Evolutionary conservation across 768 basidiomycete species (phyloP), one percentile per base, ranked within the genome.

Genomic region (Suillus spraguei): DNA sequence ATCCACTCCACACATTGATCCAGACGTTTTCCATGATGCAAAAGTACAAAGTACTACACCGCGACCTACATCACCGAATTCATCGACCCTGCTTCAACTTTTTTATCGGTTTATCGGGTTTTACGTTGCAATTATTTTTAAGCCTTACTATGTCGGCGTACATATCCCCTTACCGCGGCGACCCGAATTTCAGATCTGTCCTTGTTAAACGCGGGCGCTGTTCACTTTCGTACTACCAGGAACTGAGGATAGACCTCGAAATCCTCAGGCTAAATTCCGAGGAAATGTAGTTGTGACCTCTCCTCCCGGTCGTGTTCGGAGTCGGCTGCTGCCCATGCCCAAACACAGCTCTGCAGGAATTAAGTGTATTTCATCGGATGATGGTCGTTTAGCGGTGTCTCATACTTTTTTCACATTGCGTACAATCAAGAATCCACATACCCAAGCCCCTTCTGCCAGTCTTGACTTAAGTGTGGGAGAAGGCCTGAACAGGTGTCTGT

Each of bases 31-130:
- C 46, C 46, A 22, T 13, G 22, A 22, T 14, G 13, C 22, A 20
- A 47, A 22, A 22, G 10, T 44, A n/a, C 10, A 20, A 10, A 20
- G 28, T 28, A 28, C 2, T 28, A 28, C 28, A 20, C 8, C 42
- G 14, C 16, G 14, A 20, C 17, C 42, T 42, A 42, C 32, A 52
- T 33, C 9, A 11, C 16, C 28, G 50, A 52, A 81, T 63, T 83
- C 83, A 28, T 83, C 85, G 68, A 82, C 81, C 35, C 84, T 81
- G 80, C 83, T 83, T 28, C 28, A 28, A 28, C 2, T 2, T 1
- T 85, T 17, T 32, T 84, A 64, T 84, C 85, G 68, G 77, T 84
- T 60, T 76, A 80, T 24, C 83, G 83, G 68, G 77, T 83, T 6
- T 85, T 16, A 28, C 9, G 49, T 49, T 49, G 6, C 24, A 24